These are phyloP conservation scores for Picea abies DNA, from an alignment of 83 land plant genomes.

Conservation along the genomic window DNA sequence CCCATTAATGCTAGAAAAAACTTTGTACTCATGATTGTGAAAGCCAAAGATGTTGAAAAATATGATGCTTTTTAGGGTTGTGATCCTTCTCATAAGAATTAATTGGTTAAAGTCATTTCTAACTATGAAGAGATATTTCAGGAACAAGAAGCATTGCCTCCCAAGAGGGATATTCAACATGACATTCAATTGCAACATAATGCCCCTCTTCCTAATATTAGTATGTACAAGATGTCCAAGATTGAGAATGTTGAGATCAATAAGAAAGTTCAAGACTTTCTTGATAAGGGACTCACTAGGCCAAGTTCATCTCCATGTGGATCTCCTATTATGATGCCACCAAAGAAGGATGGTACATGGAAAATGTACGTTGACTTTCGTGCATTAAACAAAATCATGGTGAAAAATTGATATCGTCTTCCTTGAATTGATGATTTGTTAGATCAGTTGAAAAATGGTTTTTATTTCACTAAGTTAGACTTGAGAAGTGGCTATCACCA, in stretches of 20 bases:
- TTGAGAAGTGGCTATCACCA: background rate
- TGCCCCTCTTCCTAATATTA: background rate
- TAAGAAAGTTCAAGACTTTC: background rate
- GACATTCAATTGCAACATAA: background rate
- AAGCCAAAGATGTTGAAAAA: background rate
- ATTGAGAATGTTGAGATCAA: background rate
- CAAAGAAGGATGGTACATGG: background rate
- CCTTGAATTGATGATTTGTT: background rate
- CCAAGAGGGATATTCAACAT: background rate
- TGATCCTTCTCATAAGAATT: background rate
- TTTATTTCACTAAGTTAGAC: background rate
- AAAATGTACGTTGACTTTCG: background rate
- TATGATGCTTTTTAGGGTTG: background rate
- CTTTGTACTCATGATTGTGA: background rate
- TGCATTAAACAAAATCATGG: background rate
- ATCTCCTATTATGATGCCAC: background rate
- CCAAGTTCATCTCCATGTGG: background rate
- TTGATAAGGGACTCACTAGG: background rate
- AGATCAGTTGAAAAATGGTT: background rate
- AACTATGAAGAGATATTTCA: background rate
- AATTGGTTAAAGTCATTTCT: background rate
- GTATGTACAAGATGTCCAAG: background rate
- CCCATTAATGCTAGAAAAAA: background rate
- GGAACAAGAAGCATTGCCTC: background rate
- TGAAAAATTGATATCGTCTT: background rate